Base-by-base conservation (phyloP, 768 basidiomycete species). In the Cystofilobasidium bisporidii region DNA sequence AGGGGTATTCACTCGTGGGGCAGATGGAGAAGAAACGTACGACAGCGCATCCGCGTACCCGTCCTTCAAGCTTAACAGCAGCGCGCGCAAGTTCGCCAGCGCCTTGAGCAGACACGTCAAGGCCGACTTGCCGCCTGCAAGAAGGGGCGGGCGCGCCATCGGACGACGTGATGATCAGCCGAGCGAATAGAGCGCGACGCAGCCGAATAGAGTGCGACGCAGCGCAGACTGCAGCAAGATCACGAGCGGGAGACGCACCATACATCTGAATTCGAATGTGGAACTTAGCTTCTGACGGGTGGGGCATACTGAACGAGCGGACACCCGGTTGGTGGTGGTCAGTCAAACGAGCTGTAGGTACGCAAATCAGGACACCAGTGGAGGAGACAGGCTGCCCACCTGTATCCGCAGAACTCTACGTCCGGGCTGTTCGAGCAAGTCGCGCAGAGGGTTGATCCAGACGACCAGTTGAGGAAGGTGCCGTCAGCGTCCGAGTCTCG, bases 231-330 rank as follows among this genome's bases (percentile, higher is more conserved):
- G n/a, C n/a, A n/a, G n/a, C n/a, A n/a, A n/a, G n/a, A n/a, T n/a
- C n/a, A n/a, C n/a, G 63, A 18, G 17, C 17, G 26, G n/a, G 26
- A 2, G 10, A 81, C 91, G 70, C 73, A 97, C 92, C 92, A 72
- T 97, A 96, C 94, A 98, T 98, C 83, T 98, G 94, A 69, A 98
- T 91, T n/a, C 96, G 88, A 32, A 98, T 80, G 74, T 97, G 89
- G 73, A 99, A 96, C 72, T 88, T 86, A 72, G 90, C 88, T 80
- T 99, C 96, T 14, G 94, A 96, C 3, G 96, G 96, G 80, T 98
- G 96, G 2, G 96, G 96, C 40, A 83, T 87, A 72, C 88, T 90
- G 72, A 15, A 11, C 26, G 47, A 48, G 32, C 36, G 60, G 47
- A 69, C 53, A 17, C 59, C 40, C 22, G 61, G 33, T 26, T 18